These are phyloP conservation scores for Xerocomellus dryophilus DNA, from an alignment of 768 basidiomycete species.

Conservation along the genomic window DNA sequence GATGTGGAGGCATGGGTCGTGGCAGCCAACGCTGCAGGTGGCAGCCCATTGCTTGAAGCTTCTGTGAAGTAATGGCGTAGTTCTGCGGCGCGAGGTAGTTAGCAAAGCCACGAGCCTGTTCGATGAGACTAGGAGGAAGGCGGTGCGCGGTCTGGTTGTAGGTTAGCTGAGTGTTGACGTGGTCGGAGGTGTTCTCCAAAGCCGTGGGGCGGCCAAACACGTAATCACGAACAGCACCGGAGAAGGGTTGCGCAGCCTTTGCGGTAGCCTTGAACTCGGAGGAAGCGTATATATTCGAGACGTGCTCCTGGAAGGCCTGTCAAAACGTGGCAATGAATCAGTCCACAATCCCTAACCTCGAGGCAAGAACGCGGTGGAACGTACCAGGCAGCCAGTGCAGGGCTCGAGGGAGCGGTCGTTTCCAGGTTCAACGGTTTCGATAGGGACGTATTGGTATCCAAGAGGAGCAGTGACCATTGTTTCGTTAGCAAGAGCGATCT, in stretches of 20 bases:
- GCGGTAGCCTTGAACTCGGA: conserved; percentile 60
- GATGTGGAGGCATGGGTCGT: too few relatives aligned
- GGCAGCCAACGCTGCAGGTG: too few relatives aligned
- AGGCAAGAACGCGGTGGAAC: conserved; percentile 10
- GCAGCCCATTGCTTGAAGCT: too few relatives aligned
- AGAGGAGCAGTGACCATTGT: conserved; percentile 69
- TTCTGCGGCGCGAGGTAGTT: too few relatives aligned
- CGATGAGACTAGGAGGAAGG: conserved; percentile 71
- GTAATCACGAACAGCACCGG: conserved; percentile 62
- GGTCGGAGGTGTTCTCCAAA: conserved; percentile 74
- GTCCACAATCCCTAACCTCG: not conserved
- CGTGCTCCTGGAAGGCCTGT: conserved; percentile 65
- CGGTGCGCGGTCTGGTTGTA: conserved; percentile 82
- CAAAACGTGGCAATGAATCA: conserved; percentile 10
- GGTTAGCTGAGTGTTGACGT: conserved; percentile 66
- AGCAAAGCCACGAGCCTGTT: conserved; percentile 72
- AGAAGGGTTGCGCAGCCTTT: conserved; percentile 61
- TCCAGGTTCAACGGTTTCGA: conserved; percentile 82
- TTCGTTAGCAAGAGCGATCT: conserved; percentile 75
- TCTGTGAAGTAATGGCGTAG: too few relatives aligned
- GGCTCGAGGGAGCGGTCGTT: conserved; percentile 83
- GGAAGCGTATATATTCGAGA: conserved; percentile 58
- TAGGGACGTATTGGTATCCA: conserved; percentile 86
- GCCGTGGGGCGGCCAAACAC: conserved; percentile 65
- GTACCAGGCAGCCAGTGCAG: conserved; percentile 64